Conservation (phyloP, 805 yeast genomes). For the Brettanomyces naardenensis region DNA sequence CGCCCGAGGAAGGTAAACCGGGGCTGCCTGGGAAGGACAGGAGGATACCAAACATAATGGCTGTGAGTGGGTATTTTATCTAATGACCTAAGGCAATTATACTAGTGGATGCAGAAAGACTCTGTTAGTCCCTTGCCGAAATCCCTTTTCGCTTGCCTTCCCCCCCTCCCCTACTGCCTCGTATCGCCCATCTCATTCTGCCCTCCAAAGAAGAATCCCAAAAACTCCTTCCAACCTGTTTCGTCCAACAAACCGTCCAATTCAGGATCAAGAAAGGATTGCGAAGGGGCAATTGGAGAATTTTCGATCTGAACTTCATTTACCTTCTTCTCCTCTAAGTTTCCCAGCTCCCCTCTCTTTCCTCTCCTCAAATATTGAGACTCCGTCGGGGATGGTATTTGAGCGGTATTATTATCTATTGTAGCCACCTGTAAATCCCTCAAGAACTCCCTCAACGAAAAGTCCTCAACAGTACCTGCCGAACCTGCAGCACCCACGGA, state of each 20-base stretch:
- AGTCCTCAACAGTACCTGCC: slow-evolving; percentile 10
- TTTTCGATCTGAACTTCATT: too few species aligned
- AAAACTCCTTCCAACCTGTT: slow-evolving; percentile 22
- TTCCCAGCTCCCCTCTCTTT: too few species aligned
- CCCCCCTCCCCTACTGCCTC: too few species aligned
- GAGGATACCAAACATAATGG: too few species aligned
- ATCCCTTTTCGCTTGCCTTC: too few species aligned
- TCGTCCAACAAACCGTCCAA: slow-evolving; percentile 13
- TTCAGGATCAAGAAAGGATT: slow-evolving; percentile 3
- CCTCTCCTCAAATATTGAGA: slow-evolving; percentile 4
- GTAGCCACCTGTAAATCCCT: slow-evolving; percentile 7
- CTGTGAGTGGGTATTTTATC: too few species aligned
- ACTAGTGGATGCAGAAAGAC: too few species aligned
- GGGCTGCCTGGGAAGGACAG: too few species aligned
- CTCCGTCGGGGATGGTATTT: slow-evolving; percentile 1
- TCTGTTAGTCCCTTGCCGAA: too few species aligned
- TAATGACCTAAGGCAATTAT: too few species aligned
- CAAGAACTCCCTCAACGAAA: slow-evolving; percentile 10
- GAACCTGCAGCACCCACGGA: slow-evolving; percentile 2
- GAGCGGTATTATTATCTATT: background rate
- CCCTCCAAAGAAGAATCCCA: slow-evolving; percentile 19
- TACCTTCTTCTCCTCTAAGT: background rate
- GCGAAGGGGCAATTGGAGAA: background rate
- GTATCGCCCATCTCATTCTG: too few species aligned
- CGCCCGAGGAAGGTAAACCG: too few species aligned